Evolutionary conservation across 495 filamentous ascomycete genomes (phyloP).

Genomic region (Penicillium daleae): DNA sequence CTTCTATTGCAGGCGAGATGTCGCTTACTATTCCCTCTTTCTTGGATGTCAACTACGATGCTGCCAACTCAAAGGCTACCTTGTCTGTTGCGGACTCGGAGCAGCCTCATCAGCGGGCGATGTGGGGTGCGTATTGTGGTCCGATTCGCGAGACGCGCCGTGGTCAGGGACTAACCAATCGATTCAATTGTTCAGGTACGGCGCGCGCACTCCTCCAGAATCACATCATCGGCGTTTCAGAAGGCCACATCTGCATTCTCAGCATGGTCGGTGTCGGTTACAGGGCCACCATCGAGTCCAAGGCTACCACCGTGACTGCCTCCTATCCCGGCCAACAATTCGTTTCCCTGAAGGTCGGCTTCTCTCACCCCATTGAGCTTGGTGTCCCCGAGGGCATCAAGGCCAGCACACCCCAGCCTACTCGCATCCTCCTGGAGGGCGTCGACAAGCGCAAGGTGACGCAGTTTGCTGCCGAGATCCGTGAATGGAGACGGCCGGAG

Average conservation of each 20-base stretch:
- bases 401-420: constrained; percentile 91
- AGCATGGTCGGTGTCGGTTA: constrained; percentile 97
- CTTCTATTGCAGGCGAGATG: constrained; percentile 61
- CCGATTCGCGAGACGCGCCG: not conserved
- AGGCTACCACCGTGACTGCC: constrained; percentile 67
- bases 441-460: constrained; percentile 82
- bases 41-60: constrained; percentile 69
- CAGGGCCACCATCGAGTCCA: constrained; percentile 78
- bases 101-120: constrained; percentile 79
- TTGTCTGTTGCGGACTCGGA: constrained; percentile 67
- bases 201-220: constrained; percentile 86
- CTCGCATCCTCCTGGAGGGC: constrained; percentile 87
- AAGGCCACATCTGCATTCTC: constrained; percentile 92
- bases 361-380: constrained; percentile 91
- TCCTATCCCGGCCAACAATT: constrained; percentile 83
- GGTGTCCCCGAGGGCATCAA: constrained; percentile 79
- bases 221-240: constrained; percentile 88
- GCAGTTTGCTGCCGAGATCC: constrained; percentile 86
- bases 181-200: constrained; percentile 62
- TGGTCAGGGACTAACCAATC: constrained; percentile 12
- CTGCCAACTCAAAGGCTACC: constrained; percentile 58
- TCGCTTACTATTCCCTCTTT: constrained; percentile 72
- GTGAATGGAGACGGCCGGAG: constrained; percentile 87
- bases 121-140: constrained; percentile 83
- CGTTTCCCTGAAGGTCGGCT: constrained; percentile 92